Conservation (phyloP, 805 yeast genomes). For the Kuraishia hungarica region DNA sequence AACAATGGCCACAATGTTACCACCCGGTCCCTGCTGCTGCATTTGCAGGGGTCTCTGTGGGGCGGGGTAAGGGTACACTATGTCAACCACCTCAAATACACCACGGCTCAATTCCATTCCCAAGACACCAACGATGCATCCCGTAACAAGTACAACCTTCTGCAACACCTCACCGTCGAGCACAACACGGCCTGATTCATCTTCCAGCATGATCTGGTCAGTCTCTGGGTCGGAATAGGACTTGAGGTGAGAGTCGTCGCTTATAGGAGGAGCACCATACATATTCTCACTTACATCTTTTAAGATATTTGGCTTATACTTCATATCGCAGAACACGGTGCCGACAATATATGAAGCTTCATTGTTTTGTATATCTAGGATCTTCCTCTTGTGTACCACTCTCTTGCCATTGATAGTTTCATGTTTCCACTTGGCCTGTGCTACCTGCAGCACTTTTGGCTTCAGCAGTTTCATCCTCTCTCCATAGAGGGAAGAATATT, state of each 20-base stretch:
- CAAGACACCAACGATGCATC: conserved; percentile 75
- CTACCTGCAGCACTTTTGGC: conserved; percentile 36
- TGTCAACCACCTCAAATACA: conserved; percentile 73
- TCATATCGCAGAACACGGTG: conserved; percentile 76
- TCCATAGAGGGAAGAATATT: conserved; percentile 50
- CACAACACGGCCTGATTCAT: conserved; percentile 82
- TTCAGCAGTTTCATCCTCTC: conserved; percentile 40
- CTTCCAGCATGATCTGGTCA: conserved; percentile 72
- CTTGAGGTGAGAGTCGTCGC: conserved; percentile 24
- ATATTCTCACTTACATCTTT: conserved; percentile 63
- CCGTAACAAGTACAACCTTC: conserved; percentile 67
- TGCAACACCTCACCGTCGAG: conserved; percentile 58
- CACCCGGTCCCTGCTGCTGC: conserved; percentile 9
- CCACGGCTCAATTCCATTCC: conserved; percentile 87
- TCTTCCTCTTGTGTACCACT: conserved; percentile 30
- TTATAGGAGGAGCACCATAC: conserved; percentile 38
- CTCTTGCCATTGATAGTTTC: conserved; percentile 27
- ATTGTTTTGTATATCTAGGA: conserved; percentile 55
- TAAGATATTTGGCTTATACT: conserved; percentile 76
- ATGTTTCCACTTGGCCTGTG: conserved; percentile 30
- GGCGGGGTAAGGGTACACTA: conserved; percentile 60
- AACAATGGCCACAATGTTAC: conserved; percentile 55
- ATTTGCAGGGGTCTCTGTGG: conserved; percentile 40
- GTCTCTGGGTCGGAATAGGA: conserved; percentile 47
- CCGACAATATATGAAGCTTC: conserved; percentile 79